Conservation (phyloP, 495 filamentous ascomycete species). For the Staphylotrichum longicolle region DNA sequence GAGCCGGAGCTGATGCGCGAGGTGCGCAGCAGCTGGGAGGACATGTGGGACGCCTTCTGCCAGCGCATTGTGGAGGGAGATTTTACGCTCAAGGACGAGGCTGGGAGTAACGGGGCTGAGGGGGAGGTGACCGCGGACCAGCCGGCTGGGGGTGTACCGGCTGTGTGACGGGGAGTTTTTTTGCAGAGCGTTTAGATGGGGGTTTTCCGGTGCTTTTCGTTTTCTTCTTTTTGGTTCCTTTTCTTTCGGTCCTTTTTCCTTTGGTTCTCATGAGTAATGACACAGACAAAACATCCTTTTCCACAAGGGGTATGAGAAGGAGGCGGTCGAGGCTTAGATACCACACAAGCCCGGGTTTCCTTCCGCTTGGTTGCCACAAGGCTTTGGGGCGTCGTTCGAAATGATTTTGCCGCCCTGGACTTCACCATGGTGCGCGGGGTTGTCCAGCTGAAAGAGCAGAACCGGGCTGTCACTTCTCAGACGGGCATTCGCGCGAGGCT, state of each 20-base stretch:
- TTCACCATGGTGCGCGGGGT: no score
- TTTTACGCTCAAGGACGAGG: slow-evolving; percentile 19
- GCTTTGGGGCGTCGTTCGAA: no score
- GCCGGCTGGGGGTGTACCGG: no score
- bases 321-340: background rate
- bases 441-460: no score
- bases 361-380: no score
- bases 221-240: background rate
- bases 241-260: background rate
- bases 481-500: no score
- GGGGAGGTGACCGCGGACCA: background rate
- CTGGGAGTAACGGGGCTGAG: background rate
- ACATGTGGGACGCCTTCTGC: slow-evolving; percentile 47
- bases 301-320: background rate
- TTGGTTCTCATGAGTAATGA: slow-evolving; percentile 9
- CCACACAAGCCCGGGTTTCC: no score
- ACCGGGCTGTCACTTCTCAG: no score
- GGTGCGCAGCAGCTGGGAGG: slow-evolving; percentile 42
- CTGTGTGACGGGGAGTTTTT: background rate
- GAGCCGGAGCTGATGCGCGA: slow-evolving; percentile 32
- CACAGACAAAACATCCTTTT: background rate
- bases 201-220: background rate
- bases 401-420: no score
- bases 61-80: slow-evolving; percentile 33
- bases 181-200: background rate